Evolutionary conservation across 75 land plant genomes (phyloP).

Genomic region (Pinus albicaulis): DNA sequence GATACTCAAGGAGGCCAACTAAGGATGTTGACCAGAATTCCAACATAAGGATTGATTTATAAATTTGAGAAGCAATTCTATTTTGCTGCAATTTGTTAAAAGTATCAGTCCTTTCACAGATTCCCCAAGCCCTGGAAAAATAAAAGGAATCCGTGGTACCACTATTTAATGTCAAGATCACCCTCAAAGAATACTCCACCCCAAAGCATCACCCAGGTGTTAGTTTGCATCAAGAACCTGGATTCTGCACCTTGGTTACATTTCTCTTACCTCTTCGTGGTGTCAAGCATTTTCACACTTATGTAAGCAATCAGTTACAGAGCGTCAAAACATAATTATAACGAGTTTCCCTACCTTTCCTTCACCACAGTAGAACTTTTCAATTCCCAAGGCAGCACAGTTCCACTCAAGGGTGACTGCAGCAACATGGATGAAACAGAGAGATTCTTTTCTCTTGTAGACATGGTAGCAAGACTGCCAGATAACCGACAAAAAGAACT

Average conservation of each 20-base stretch:
- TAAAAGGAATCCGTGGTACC: conserved; percentile 2
- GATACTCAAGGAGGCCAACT: conserved; percentile 1
- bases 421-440: conserved; percentile 38
- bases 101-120: conserved; percentile 4
- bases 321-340: background rate
- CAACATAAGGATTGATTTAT: background rate
- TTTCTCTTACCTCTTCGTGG: background rate
- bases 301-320: background rate
- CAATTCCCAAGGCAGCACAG: conserved; percentile 42
- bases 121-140: conserved; percentile 10
- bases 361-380: conserved; percentile 23
- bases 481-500: conserved; percentile 45
- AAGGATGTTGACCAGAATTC: conserved; percentile 2
- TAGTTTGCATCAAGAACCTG: background rate
- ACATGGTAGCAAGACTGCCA: conserved; percentile 23
- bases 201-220: conserved; percentile 5
- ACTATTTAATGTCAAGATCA: background rate
- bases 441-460: conserved; percentile 37
- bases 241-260: background rate
- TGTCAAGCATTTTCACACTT: background rate
- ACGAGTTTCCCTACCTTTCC: conserved; percentile 12
- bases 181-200: background rate
- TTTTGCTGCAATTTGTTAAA: background rate
- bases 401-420: conserved; percentile 34
- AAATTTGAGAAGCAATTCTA: background rate